phyloP scores from a whole-genome alignment of 345 rosid genomes.

The Lumnitzera littorea region DNA sequence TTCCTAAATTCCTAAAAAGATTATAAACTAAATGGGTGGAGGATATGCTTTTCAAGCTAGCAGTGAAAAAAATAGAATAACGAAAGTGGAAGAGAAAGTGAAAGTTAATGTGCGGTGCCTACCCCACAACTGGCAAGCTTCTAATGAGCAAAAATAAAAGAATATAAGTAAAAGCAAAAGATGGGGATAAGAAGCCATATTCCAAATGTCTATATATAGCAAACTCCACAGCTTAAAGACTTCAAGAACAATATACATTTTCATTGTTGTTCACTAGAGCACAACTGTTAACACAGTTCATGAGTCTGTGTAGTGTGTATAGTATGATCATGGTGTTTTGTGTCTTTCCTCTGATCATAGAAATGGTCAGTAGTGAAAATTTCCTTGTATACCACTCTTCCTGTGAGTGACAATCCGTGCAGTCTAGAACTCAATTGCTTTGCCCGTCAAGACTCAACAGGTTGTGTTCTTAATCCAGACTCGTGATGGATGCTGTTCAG shows the following conservation, averaged over 20 bases:
- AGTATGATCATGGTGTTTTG: conserved; percentile 16
- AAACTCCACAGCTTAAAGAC: conserved; percentile 10
- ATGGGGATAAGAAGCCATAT: not conserved
- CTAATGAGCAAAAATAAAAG: conserved; percentile 4
- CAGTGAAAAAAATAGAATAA: too few relatives aligned
- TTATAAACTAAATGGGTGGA: too few relatives aligned
- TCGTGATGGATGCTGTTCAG: conserved; percentile 54
- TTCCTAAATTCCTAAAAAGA: too few relatives aligned
- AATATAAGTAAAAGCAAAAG: not conserved
- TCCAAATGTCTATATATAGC: conserved; percentile 34
- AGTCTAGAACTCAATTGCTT: too few relatives aligned
- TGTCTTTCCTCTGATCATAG: conserved; percentile 19
- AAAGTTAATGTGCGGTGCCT: not conserved
- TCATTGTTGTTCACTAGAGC: not conserved
- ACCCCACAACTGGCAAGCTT: conserved; percentile 10
- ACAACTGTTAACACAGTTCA: conserved; percentile 20
- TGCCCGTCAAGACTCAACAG: not conserved
- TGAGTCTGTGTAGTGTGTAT: not conserved
- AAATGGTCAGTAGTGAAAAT: conserved; percentile 17
- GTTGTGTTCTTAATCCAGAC: not conserved
- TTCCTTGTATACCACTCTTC: conserved; percentile 16
- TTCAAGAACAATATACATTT: conserved; percentile 12
- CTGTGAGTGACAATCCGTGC: conserved; percentile 22
- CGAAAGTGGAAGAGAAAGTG: too few relatives aligned
- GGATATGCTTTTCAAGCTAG: too few relatives aligned